Base-by-base conservation (phyloP, 129 eudicot genomes). In the Cynara cardunculus region DNA sequence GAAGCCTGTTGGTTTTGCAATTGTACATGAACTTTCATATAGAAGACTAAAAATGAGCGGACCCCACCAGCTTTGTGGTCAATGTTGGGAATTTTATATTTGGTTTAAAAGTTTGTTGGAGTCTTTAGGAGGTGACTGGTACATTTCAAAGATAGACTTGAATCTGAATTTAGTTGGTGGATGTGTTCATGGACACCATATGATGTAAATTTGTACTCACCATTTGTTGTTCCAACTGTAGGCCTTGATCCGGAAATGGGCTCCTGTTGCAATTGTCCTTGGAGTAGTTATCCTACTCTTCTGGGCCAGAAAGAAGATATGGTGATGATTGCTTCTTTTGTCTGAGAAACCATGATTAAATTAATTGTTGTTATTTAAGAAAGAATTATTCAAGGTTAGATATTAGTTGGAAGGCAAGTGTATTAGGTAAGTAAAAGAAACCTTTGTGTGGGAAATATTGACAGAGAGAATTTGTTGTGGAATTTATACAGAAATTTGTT, bases 221-320 rank as follows among this genome's bases (percentile, higher is more conserved):
- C 22, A 31, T 27, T 62, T 69, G 64, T 69, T 35, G 44, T 22
- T 27, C 6, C 13, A n/a, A 70, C 21, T 82, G 77, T 22, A 95
- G 99, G 99, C 97, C 34, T 78, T 95, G 86, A 92, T 95, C 46
- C 84, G 90, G 87, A 95, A 92, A 74, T 95, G 93, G 89, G 99
- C 97, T 19, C 97, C 99, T 10, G 97, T 95, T 72, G 99, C 93
- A 62, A 90, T 95, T 84, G 97, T 95, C 25, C 72, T 92, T 74
- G 97, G 92, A 80, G 89, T 95, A 18, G 97, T 95, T 71, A 25
- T 87, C 81, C 86, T 95, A 71, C 99, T 92, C 74, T 85, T 95
- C 74, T 95, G 96, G 94, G 89, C 80, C 69, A 85, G 72, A 81
- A 89, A 85, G 18, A 95, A 91, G 90, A 85, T 95, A 39, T 95